These are phyloP conservation scores for Calonectria pteridis DNA, from an alignment of 2,329 filamentous ascomycete genomes.

Conservation along the genomic window DNA sequence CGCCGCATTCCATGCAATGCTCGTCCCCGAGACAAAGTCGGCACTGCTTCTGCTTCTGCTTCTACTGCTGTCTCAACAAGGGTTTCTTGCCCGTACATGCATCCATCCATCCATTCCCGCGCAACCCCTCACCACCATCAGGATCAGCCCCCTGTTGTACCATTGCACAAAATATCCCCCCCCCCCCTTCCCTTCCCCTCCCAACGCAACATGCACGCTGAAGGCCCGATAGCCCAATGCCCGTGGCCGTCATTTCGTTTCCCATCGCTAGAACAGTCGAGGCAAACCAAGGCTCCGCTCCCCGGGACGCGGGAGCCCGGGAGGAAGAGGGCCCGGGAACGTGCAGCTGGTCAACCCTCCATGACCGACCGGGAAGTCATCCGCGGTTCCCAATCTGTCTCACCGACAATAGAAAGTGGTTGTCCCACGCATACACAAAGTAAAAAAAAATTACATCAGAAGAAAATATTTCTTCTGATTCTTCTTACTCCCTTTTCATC, in stretches of 20 bases:
- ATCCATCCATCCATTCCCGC: background rate
- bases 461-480: background rate
- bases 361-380: background rate
- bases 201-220: background rate
- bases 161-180: background rate
- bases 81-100: too few species aligned
- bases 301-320: background rate
- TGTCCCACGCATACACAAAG: background rate
- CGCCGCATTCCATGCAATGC: conserved; percentile 3
- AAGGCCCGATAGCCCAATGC: background rate
- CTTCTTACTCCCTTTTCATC: background rate
- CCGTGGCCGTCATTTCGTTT: too few species aligned
- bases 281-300: background rate
- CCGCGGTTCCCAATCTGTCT: background rate
- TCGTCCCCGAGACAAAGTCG: background rate
- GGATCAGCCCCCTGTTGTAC: background rate
- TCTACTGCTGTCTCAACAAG: background rate
- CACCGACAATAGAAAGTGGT: background rate
- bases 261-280: background rate
- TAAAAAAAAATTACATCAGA: too few species aligned
- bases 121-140: background rate
- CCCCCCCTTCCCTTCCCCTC: too few species aligned
- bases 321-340: background rate
- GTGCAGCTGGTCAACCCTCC: background rate
- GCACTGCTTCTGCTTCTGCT: too few species aligned